Conservation (phyloP, 1,284 basidiomycete species). For the Boletellus deceptivus region DNA sequence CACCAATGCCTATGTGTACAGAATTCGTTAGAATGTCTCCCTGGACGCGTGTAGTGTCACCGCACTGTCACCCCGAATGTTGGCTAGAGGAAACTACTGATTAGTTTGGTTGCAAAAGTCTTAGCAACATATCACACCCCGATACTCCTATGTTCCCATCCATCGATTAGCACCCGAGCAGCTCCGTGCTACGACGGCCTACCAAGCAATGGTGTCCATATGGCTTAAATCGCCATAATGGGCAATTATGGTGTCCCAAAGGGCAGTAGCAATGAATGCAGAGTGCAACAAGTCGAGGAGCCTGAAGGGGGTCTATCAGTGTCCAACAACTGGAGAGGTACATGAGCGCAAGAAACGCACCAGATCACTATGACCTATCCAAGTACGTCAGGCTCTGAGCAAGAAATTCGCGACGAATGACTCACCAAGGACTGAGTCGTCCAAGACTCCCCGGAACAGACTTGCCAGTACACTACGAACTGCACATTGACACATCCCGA, state of each 20-base stretch:
- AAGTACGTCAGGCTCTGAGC: background rate
- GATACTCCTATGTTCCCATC: slow-evolving; percentile 17
- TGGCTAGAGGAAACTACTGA: slow-evolving; percentile 7
- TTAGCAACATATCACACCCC: slow-evolving; percentile 7
- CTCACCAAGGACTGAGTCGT: slow-evolving; percentile 19
- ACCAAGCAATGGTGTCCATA: slow-evolving; percentile 25
- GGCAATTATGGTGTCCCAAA: slow-evolving; percentile 25
- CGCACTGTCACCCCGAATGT: slow-evolving; percentile 22
- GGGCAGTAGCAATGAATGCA: slow-evolving; percentile 15
- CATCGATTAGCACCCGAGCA: background rate
- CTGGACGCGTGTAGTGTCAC: background rate
- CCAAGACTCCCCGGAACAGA: background rate
- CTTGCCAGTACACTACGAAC: slow-evolving; percentile 4
- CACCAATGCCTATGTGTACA: slow-evolving; percentile 16
- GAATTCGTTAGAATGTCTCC: slow-evolving; percentile 1
- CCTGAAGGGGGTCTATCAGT: slow-evolving; percentile 6
- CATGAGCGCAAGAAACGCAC: slow-evolving; percentile 3
- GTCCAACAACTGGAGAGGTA: no score
- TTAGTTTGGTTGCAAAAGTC: background rate
- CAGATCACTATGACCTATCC: slow-evolving; percentile 22
- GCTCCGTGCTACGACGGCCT: background rate
- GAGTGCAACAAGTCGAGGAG: slow-evolving; percentile 25
- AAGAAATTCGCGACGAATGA: background rate
- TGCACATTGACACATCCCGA: slow-evolving; percentile 29
- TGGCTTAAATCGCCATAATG: slow-evolving; percentile 14